Conservation (phyloP, 257 asterid genomes). For the Eucommia ulmoides region DNA sequence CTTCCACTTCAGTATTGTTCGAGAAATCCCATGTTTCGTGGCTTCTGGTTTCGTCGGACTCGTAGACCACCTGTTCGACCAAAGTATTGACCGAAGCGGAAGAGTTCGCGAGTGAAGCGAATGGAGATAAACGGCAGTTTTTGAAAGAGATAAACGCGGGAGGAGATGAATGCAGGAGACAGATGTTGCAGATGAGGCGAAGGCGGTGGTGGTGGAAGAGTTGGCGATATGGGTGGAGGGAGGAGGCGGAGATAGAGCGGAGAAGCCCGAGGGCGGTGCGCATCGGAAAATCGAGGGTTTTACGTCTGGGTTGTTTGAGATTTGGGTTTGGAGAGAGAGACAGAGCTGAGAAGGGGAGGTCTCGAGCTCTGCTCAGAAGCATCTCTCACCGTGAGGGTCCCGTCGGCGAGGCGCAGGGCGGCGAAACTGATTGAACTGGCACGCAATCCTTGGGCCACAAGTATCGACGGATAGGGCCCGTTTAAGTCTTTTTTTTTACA, state of each 20-base stretch:
- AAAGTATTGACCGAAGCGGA: slow-evolving; percentile 15
- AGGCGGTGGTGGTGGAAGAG: slow-evolving; percentile 6
- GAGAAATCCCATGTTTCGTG: slow-evolving; percentile 13
- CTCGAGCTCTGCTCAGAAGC: slow-evolving; percentile 4
- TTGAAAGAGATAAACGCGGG: slow-evolving; percentile 7
- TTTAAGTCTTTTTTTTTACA: too few relatives aligned
- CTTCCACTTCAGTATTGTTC: slow-evolving; percentile 17
- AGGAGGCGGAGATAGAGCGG: slow-evolving; percentile 12
- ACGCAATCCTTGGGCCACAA: too few relatives aligned
- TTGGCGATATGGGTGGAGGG: slow-evolving; percentile 11
- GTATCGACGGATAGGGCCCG: too few relatives aligned
- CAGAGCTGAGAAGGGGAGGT: neutral
- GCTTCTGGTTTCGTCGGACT: slow-evolving; percentile 8
- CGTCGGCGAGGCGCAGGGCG: neutral
- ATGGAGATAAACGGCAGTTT: slow-evolving; percentile 15
- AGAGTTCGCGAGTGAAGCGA: slow-evolving; percentile 11
- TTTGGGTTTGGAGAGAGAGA: neutral
- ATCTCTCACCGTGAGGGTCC: neutral
- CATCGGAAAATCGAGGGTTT: slow-evolving; percentile 11
- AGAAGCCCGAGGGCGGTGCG: slow-evolving; percentile 10
- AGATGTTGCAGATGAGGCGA: slow-evolving; percentile 1
- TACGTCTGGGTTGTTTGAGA: neutral
- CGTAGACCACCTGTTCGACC: slow-evolving; percentile 13
- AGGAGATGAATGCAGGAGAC: neutral
- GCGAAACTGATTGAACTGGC: too few relatives aligned